Base-by-base conservation (phyloP, 192 early-diverging fungal genomes). In the Backusella luteola region DNA sequence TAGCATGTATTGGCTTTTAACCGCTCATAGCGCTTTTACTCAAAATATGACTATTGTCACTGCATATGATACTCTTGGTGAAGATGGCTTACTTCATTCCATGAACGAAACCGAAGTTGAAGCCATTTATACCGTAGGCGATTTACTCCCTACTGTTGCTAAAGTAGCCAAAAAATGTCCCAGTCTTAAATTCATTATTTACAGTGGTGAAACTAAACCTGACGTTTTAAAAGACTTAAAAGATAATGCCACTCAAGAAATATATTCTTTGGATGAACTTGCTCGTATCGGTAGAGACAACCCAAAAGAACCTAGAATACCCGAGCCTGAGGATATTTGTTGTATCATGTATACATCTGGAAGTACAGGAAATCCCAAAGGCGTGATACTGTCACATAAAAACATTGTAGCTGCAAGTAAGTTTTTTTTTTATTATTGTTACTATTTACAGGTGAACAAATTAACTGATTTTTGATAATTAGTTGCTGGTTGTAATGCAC, bases 361-460 rank as follows among this genome's bases (percentile, higher is more conserved):
- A 42, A 92, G 91, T n/a, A 98, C 96, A 14, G 96, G 97, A 26
- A 90, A 90, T 83, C 96, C 97, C 59, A 97, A 97, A 82, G 97
- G 97, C 74, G 96, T 96, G 41, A 79, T 95, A 74, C 81, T 99
- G 11, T 88, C 91, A 66, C 96, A 99, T 79, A 80, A 85, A 69
- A 96, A 95, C 76, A 83, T 98, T 72, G 86, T 96, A 69, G 89
- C 97, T 71, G 90, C 93, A 70, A 82, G 87, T 87, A 85, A 82
- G 82, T 49, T 49, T 49, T n/a, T 49, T 84, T 32, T 0, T 63
- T 34, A 11, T 41, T 17, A 12, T 34, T 74, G 19, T 74, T 38
- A 8, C 21, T 74, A 26, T 26, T 46, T 74, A 41, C n/a, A 23
- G 4, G 39, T 52, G n/a, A 29, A 67, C 17, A 71, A 34, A 9